phyloP scores from a whole-genome alignment of 1,284 basidiomycete species.

The Vanrija sp. region DNA sequence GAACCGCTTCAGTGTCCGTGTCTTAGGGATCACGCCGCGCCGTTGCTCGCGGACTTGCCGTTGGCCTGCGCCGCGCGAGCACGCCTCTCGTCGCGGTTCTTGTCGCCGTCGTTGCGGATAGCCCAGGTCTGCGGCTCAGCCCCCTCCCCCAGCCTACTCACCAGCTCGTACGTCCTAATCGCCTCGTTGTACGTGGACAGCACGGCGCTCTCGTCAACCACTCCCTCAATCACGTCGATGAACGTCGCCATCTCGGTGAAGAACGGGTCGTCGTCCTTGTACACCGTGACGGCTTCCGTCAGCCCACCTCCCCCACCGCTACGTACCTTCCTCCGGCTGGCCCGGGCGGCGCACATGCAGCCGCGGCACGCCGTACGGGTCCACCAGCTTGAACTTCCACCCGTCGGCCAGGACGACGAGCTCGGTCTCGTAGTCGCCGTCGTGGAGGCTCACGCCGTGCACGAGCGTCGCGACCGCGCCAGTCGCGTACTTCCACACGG shows the following conservation, averaged over 20 bases:
- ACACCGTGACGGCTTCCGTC: no score
- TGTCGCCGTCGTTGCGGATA: conserved; percentile 19
- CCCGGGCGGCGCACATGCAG: conserved; percentile 47
- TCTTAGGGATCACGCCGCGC: no score
- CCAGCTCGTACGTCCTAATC: conserved; percentile 69
- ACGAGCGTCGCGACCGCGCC: conserved; percentile 43
- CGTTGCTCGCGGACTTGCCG: no score
- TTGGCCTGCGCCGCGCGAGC: no score
- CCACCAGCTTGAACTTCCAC: conserved; percentile 43
- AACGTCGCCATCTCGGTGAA: conserved; percentile 48
- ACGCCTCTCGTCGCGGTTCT: no score
- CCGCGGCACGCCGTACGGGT: conserved; percentile 47
- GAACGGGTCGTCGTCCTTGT: conserved; percentile 46
- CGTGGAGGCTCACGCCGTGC: conserved; percentile 38
- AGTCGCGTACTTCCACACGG: conserved; percentile 48
- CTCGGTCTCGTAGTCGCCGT: conserved; percentile 40
- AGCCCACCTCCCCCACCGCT: no score
- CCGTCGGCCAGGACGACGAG: conserved; percentile 44
- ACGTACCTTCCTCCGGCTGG: conserved; percentile 8
- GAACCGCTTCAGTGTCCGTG: no score
- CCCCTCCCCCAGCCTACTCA: no score
- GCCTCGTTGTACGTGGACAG: conserved; percentile 61
- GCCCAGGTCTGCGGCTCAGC: conserved; percentile 26
- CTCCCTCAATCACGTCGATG: conserved; percentile 32
- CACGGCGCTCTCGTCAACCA: conserved; percentile 30